These are phyloP conservation scores for Aphanomyces invadans DNA, from an alignment of 352 stramenopile species.

Conservation along the genomic window DNA sequence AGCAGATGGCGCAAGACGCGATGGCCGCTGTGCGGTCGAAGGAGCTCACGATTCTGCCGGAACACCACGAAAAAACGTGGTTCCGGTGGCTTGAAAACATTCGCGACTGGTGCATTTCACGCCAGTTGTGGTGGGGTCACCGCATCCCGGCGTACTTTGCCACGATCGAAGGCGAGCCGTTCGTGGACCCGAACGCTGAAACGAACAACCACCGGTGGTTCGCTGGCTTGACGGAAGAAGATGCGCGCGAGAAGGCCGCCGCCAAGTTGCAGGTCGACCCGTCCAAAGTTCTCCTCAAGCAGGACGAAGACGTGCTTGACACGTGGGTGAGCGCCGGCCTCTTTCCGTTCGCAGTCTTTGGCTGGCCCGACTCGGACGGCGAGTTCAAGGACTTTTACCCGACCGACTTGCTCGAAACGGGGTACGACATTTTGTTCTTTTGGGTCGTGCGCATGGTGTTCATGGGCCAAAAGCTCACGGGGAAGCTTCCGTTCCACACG, in stretches of 20 bases:
- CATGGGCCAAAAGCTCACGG: slow-evolving; percentile 95
- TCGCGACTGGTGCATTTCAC: slow-evolving; percentile 98
- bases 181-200: slow-evolving; percentile 66
- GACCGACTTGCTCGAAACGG: slow-evolving; percentile 96
- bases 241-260: slow-evolving; percentile 84
- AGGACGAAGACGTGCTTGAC: slow-evolving; percentile 99
- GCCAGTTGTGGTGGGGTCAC: slow-evolving; percentile 99
- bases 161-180: slow-evolving; percentile 57
- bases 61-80: slow-evolving; percentile 91
- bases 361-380: slow-evolving; percentile 53
- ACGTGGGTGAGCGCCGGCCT: slow-evolving; percentile 95
- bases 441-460: slow-evolving; percentile 98
- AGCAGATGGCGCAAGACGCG: slow-evolving; percentile 77
- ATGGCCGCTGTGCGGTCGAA: slow-evolving; percentile 77
- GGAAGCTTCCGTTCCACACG: slow-evolving; percentile 94
- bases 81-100: slow-evolving; percentile 98
- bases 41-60: slow-evolving; percentile 71
- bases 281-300: slow-evolving; percentile 80
- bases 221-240: slow-evolving; percentile 66
- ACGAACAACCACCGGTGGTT: slow-evolving; percentile 59
- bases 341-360: slow-evolving; percentile 61
- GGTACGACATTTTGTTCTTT: slow-evolving; percentile 99
- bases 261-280: slow-evolving; percentile 49
- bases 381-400: slow-evolving; percentile 93
- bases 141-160: slow-evolving; percentile 98